phyloP scores from a whole-genome alignment of 768 basidiomycete genomes.

The Chalciporus chontae region DNA sequence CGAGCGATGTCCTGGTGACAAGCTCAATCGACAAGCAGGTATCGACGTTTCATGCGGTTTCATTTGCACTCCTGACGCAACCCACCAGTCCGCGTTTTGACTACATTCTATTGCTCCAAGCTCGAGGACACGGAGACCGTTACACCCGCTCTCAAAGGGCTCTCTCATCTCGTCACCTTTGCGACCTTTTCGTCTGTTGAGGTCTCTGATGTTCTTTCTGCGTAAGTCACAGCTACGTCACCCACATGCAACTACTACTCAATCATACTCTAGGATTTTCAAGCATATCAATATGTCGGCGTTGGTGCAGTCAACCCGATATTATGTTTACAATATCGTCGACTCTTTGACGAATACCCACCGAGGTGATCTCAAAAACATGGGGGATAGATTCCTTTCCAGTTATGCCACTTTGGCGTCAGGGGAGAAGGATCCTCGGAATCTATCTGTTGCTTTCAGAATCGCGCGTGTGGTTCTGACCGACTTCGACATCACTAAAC shows the following conservation, averaged over 20 bases:
- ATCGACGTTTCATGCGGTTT: slow-evolving; percentile 19
- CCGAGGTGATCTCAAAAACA: slow-evolving; percentile 57
- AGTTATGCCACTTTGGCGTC: slow-evolving; percentile 81
- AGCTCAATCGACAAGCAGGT: slow-evolving; percentile 83
- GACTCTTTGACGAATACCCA: slow-evolving; percentile 49
- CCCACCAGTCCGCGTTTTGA: slow-evolving; percentile 70
- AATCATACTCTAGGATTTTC: slow-evolving; percentile 53
- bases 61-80: slow-evolving; percentile 1
- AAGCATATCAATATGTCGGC: slow-evolving; percentile 76
- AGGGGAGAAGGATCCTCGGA: slow-evolving; percentile 97
- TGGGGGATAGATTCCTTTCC: slow-evolving; percentile 69
- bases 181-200: slow-evolving; percentile 65
- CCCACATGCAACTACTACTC: neutral
- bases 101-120: slow-evolving; percentile 80
- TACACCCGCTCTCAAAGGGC: slow-evolving; percentile 75
- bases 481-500: slow-evolving; percentile 76
- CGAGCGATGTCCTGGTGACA: slow-evolving; percentile 51
- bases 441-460: slow-evolving; percentile 85
- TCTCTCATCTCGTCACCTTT: slow-evolving; percentile 60
- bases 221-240: slow-evolving; percentile 38
- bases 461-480: slow-evolving; percentile 82
- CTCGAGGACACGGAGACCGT: slow-evolving; percentile 83
- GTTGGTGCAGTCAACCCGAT: slow-evolving; percentile 78
- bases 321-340: slow-evolving; percentile 75
- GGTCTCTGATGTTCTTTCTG: slow-evolving; percentile 51